Conservation (phyloP, 352 stramenopile genomes). For the Thalassiosira ordinaria region DNA sequence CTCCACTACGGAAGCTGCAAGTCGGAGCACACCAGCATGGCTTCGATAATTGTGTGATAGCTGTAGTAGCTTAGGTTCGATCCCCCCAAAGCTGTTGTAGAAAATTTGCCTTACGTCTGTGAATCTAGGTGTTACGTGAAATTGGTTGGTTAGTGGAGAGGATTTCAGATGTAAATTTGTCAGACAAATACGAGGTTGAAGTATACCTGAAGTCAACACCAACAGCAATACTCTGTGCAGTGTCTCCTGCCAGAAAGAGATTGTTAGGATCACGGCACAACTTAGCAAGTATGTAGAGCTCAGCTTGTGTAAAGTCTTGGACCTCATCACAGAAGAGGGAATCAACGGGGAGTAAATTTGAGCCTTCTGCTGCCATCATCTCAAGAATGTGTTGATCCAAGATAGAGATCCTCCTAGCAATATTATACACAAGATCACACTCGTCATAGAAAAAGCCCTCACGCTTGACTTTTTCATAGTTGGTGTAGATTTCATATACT, state of each 20-base stretch:
- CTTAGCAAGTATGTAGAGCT: conserved; percentile 55
- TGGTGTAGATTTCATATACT: conserved; percentile 51
- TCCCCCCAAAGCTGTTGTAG: conserved; percentile 50
- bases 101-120: conserved; percentile 41
- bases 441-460: conserved; percentile 58
- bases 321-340: conserved; percentile 65
- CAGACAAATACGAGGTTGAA: neutral
- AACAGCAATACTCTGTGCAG: conserved; percentile 61
- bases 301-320: conserved; percentile 63
- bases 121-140: no score
- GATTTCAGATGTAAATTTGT: no score
- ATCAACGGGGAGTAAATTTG: conserved; percentile 51
- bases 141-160: no score
- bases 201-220: conserved; percentile 43
- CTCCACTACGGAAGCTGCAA: conserved; percentile 62
- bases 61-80: conserved; percentile 47
- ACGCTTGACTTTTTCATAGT: conserved; percentile 57
- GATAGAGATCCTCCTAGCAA: conserved; percentile 48
- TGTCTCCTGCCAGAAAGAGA: conserved; percentile 63
- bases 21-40: conserved; percentile 57
- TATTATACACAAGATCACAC: conserved; percentile 65
- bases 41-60: conserved; percentile 70
- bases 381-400: conserved; percentile 6
- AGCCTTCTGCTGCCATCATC: conserved; percentile 1
- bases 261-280: conserved; percentile 53